phyloP scores from a whole-genome alignment of 164 flowering plant genomes.

The Vitis rupestris region DNA sequence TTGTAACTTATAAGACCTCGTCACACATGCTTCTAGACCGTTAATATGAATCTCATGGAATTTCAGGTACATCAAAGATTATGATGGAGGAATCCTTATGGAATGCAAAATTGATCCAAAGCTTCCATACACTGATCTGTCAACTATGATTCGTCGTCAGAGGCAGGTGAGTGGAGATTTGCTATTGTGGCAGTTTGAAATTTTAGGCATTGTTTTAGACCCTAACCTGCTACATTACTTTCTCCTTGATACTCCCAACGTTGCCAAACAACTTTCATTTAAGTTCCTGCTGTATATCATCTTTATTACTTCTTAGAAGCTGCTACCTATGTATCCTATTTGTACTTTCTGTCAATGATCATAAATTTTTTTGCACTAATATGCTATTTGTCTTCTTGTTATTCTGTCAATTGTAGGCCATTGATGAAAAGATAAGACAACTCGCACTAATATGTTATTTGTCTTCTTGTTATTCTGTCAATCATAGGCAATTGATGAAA shows the following conservation, averaged over 20 bases:
- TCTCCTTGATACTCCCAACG: neutral
- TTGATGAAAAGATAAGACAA: constrained; percentile 94
- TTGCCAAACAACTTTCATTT: neutral
- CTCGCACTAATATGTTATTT: constrained; percentile 24
- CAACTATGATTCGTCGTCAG: constrained; percentile 89
- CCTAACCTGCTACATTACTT: neutral
- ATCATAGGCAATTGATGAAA: constrained; percentile 91
- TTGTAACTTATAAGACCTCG: neutral
- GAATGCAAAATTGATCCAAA: constrained; percentile 97
- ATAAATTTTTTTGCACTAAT: constrained; percentile 15
- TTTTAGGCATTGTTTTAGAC: neutral
- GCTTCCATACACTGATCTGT: constrained; percentile 94
- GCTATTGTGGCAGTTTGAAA: neutral
- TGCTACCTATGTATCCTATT: neutral
- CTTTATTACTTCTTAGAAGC: neutral
- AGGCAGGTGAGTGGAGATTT: constrained; percentile 55
- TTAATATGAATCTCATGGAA: neutral
- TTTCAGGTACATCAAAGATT: constrained; percentile 90
- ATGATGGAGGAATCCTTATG: constrained; percentile 98
- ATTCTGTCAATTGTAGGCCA: constrained; percentile 56
- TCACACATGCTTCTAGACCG: neutral
- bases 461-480: constrained; percentile 13
- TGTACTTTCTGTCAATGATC: too few relatives aligned
- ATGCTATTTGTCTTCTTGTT: neutral
- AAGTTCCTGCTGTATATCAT: neutral